Evolutionary conservation across 225 moss, liverwort and hornwort species (phyloP).

Genomic region (Neckera pumila): DNA sequence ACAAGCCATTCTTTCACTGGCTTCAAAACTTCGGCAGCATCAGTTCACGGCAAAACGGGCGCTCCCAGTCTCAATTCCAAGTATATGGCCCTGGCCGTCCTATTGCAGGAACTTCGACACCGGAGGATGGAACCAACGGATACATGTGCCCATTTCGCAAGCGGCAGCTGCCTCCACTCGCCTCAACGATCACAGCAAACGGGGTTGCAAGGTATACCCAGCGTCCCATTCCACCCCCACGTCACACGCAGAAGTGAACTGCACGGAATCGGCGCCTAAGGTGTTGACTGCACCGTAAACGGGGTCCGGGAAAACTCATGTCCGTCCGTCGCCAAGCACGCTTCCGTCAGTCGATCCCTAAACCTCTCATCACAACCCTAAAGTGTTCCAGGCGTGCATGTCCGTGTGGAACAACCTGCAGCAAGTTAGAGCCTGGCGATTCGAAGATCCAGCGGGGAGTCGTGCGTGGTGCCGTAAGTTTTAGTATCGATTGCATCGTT

Average conservation of each 20-base stretch:
- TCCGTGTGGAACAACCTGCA: neutral
- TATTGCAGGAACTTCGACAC: neutral
- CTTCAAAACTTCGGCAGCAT: neutral
- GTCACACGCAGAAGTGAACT: neutral
- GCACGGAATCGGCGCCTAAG: neutral
- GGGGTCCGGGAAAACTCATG: too few relatives aligned
- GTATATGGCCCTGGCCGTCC: neutral
- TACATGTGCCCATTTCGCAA: neutral
- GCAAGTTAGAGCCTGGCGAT: neutral
- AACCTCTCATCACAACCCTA: neutral
- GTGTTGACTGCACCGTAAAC: neutral
- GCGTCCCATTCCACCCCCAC: neutral
- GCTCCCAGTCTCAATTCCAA: neutral
- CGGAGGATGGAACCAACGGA: neutral
- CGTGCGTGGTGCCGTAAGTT: neutral
- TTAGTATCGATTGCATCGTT: neutral
- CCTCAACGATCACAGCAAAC: neutral
- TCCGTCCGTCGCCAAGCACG: neutral
- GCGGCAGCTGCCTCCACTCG: neutral
- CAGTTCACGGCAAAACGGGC: neutral
- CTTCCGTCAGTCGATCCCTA: neutral
- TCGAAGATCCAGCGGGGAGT: neutral
- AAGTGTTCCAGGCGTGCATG: neutral
- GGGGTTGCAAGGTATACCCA: neutral
- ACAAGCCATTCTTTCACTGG: neutral